Conservation (phyloP, 257 asterid genomes). For the Solanum pennellii region DNA sequence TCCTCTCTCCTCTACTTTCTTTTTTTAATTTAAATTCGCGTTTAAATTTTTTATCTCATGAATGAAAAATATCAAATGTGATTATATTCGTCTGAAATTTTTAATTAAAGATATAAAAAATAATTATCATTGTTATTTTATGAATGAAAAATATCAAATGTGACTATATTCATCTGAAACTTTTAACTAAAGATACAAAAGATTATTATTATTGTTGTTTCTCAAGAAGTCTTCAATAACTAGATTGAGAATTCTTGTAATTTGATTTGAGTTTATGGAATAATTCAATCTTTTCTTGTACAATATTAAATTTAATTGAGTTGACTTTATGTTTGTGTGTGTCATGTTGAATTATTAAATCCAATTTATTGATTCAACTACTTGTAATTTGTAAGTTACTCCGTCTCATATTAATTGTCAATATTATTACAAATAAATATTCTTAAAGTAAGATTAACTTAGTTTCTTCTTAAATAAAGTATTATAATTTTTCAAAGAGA, state of each 20-base stretch:
- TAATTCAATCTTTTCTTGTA: not conserved
- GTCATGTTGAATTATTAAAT: not conserved
- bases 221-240: not conserved
- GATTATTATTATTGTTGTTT: not conserved
- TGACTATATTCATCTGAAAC: fast-evolving
- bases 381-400: not conserved
- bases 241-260: not conserved
- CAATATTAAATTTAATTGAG: not conserved
- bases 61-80: not conserved
- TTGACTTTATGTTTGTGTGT: not conserved
- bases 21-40: not conserved
- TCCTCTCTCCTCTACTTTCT: not conserved
- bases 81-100: not conserved
- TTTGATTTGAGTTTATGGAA: not conserved
- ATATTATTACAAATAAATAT: fast-evolving
- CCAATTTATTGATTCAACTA: not conserved
- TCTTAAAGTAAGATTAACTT: not conserved
- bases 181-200: not conserved
- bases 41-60: fast-evolving
- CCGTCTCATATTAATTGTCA: not conserved
- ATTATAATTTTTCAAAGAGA: too few relatives aligned
- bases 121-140: too few relatives aligned
- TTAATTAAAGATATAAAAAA: not conserved
- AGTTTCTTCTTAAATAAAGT: too few relatives aligned
- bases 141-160: not conserved